A percentile compares a stretch with the other conserved stretches of the same genome.
These are phyloP conservation scores for Candida boleticola DNA, from an alignment of 805 yeast genomes.

Conservation along the genomic window DNA sequence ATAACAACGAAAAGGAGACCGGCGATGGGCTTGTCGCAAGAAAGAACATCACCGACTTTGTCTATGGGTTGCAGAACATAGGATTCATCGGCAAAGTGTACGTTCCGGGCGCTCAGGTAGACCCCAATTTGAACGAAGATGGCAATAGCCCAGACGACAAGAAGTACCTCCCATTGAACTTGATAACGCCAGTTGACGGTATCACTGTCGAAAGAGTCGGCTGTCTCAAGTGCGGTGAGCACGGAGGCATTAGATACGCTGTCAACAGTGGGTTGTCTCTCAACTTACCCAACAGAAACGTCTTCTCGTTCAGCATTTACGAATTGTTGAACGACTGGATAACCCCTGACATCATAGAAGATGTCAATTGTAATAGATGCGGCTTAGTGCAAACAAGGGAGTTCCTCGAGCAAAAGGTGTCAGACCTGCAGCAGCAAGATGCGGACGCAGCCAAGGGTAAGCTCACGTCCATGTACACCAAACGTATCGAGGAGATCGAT, in stretches of 20 bases:
- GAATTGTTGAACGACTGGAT: slow-evolving; percentile 65
- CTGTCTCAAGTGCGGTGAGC: slow-evolving; percentile 87
- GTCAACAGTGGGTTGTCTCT: slow-evolving; percentile 73
- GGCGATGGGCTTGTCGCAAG: slow-evolving; percentile 20
- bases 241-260: slow-evolving; percentile 85
- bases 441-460: slow-evolving; percentile 13
- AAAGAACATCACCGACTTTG: slow-evolving; percentile 19
- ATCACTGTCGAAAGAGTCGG: slow-evolving; percentile 85
- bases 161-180: slow-evolving; percentile 50
- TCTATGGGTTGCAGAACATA: slow-evolving; percentile 42
- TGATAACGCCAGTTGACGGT: slow-evolving; percentile 91
- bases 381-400: slow-evolving; percentile 62
- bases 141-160: slow-evolving; percentile 21
- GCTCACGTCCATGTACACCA: slow-evolving; percentile 25
- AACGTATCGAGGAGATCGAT: slow-evolving; percentile 30
- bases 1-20: slow-evolving; percentile 8
- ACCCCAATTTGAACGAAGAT: slow-evolving; percentile 50
- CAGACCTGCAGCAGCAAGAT: slow-evolving; percentile 17
- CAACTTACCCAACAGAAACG: slow-evolving; percentile 54
- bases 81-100: slow-evolving; percentile 64
- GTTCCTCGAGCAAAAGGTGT: slow-evolving; percentile 43
- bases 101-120: slow-evolving; percentile 74
- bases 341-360: slow-evolving; percentile 82
- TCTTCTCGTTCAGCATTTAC: slow-evolving; percentile 36
- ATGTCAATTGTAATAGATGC: slow-evolving; percentile 93